phyloP scores from a whole-genome alignment of 2,329 filamentous ascomycete genomes.

The Thelonectria blattea region DNA sequence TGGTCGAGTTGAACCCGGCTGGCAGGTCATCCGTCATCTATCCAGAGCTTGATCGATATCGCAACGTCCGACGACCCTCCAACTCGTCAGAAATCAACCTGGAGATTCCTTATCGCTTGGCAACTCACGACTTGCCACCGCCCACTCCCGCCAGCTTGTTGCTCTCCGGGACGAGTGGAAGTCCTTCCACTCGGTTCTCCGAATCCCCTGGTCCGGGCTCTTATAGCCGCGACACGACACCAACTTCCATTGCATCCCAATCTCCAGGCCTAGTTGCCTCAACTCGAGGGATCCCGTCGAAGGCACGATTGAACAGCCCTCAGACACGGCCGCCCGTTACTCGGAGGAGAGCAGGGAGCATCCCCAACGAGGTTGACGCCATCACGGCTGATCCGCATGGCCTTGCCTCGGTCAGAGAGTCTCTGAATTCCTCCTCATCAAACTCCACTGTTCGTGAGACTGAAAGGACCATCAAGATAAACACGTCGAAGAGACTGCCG shows the following conservation, averaged over 20 bases:
- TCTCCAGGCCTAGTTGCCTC: conserved; percentile 67
- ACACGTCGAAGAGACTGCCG: conserved; percentile 52
- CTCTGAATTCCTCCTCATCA: conserved; percentile 74
- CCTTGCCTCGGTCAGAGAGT: conserved; percentile 71
- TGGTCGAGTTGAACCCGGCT: conserved; percentile 48
- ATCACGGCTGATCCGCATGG: conserved; percentile 58
- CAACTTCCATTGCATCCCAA: conserved; percentile 78
- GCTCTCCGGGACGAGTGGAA: conserved; percentile 70
- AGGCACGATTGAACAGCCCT: conserved; percentile 61
- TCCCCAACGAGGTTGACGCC: conserved; percentile 56
- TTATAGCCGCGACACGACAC: conserved; percentile 79
- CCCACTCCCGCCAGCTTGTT: conserved; percentile 62
- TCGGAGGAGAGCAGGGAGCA: conserved; percentile 62
- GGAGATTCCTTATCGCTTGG: conserved; percentile 61
- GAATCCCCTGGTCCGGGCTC: conserved; percentile 72
- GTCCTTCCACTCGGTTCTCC: conserved; percentile 77
- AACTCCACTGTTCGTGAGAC: conserved; percentile 69
- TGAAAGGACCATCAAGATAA: conserved; percentile 49
- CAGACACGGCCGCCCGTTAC: conserved; percentile 66
- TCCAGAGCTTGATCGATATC: conserved; percentile 68
- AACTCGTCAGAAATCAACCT: conserved; percentile 44
- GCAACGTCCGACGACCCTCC: conserved; percentile 50
- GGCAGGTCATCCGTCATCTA: conserved; percentile 56
- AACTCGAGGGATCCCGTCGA: conserved; percentile 52
- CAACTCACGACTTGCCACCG: conserved; percentile 70